These are phyloP conservation scores for Russula vinacea DNA, from an alignment of 768 basidiomycete species.

Conservation along the genomic window DNA sequence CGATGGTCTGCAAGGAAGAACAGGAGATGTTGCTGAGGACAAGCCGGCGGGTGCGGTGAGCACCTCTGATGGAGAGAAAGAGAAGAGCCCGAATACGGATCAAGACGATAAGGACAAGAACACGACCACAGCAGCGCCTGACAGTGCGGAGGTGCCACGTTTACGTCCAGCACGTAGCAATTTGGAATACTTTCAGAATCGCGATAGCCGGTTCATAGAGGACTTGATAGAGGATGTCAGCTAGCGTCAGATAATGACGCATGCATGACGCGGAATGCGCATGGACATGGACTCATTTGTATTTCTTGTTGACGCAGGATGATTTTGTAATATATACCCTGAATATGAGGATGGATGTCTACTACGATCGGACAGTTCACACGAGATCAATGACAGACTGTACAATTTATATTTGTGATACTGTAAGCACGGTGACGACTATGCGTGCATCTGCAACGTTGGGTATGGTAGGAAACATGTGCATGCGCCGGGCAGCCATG, in stretches of 20 bases:
- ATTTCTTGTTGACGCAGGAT: not conserved
- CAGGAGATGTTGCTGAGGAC: not conserved
- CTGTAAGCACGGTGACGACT: not conserved
- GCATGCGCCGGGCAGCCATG: constrained; percentile 1
- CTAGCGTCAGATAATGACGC: not conserved
- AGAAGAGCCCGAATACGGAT: not conserved
- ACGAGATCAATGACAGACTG: not conserved
- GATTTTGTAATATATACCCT: not conserved
- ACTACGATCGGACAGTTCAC: not conserved
- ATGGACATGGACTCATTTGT: not conserved
- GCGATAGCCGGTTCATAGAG: constrained; percentile 27
- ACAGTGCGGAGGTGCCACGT: not conserved
- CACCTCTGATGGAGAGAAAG: not conserved
- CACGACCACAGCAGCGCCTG: not conserved
- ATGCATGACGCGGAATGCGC: not conserved
- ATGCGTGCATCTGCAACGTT: not conserved
- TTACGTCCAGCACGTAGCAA: not conserved
- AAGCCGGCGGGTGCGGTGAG: not conserved
- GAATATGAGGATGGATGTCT: not conserved
- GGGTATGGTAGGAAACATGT: not conserved
- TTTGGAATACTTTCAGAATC: constrained; percentile 5
- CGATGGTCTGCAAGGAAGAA: not conserved
- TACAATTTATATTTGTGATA: not conserved
- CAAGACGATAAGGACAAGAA: not conserved
- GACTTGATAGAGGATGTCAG: constrained; percentile 14